phyloP scores from a whole-genome alignment of 2,329 filamentous ascomycete species.

The Fusarium pseudoanthophilum region DNA sequence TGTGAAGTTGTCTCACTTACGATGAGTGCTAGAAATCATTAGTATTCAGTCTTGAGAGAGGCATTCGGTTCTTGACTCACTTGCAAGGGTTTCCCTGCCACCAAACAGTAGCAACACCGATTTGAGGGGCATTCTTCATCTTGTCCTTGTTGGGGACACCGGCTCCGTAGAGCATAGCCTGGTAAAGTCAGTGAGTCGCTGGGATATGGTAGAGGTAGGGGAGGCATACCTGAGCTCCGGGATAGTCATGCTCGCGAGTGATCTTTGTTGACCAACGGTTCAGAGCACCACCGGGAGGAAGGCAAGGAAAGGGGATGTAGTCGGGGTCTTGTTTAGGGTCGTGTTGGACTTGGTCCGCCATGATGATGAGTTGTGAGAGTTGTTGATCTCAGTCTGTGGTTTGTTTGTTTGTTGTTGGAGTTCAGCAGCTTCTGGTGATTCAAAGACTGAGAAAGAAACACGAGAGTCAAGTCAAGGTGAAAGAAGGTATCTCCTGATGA shows the following conservation, averaged over 20 bases:
- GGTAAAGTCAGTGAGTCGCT: constrained; percentile 2
- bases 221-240: constrained; percentile 79
- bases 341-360: constrained; percentile 44
- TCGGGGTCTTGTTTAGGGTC: constrained; percentile 61
- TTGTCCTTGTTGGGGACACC: constrained; percentile 84
- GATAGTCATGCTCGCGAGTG: constrained; percentile 88
- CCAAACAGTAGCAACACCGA: constrained; percentile 92
- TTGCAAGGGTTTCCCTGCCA: constrained; percentile 99
- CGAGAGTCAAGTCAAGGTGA: not conserved
- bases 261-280: constrained; percentile 89
- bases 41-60: not conserved
- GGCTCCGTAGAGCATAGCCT: constrained; percentile 96
- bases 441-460: not conserved
- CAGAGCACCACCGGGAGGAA: constrained; percentile 66
- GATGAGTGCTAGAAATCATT: constrained; percentile 51
- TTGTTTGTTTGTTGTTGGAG: not conserved
- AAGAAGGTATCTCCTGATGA: not conserved
- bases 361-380: constrained; percentile 20
- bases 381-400: not conserved
- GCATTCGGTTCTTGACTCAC: constrained; percentile 61
- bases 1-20: constrained; percentile 47
- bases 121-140: constrained; percentile 91
- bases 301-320: constrained; percentile 63
- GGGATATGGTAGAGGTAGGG: not conserved
- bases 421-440: not conserved